Percentiles rank a stretch among this genome's conserved stretches.
Evolutionary conservation across 139 green algal species (phyloP).

Genomic region (Coelastrella sp.): DNA sequence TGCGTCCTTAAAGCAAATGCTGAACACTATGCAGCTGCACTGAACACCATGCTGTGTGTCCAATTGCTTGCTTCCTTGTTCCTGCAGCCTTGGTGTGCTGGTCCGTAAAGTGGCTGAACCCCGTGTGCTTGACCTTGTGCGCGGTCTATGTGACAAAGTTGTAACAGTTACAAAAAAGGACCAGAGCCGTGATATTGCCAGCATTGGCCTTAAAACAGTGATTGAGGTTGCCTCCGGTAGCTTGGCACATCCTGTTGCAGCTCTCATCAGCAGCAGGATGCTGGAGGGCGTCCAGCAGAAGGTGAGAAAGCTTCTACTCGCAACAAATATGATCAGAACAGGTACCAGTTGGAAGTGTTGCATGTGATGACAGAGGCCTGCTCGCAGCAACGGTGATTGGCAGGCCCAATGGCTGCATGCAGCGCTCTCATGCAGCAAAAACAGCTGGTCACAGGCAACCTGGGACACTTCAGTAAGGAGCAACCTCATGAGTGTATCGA

Average conservation of each 20-base stretch:
- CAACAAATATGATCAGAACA: too few species aligned
- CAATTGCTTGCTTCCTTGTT: neutral
- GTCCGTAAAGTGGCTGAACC: conserved; percentile 78
- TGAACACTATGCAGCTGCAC: neutral
- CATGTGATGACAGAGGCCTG: too few species aligned
- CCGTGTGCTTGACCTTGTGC: conserved; percentile 72
- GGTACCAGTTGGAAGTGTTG: too few species aligned
- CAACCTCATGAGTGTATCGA: too few species aligned
- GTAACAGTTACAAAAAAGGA: conserved; percentile 65
- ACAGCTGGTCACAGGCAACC: too few species aligned
- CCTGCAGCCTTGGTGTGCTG: conserved; percentile 84
- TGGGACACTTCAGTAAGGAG: too few species aligned
- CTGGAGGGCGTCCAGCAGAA: neutral
- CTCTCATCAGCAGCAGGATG: conserved; percentile 30
- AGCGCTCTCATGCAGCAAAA: too few species aligned
- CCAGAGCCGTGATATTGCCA: conserved; percentile 75
- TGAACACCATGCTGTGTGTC: neutral
- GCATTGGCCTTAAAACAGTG: conserved; percentile 87
- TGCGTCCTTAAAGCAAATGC: too few species aligned
- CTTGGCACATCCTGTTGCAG: conserved; percentile 1
- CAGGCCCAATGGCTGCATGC: too few species aligned
- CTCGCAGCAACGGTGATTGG: neutral
- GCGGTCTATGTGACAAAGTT: conserved; percentile 78
- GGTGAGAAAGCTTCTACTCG: neutral
- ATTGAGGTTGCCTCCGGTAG: conserved; percentile 41